A percentile compares a stretch with the other conserved stretches of the same genome.
phyloP scores from a whole-genome alignment of 2,329 filamentous ascomycete genomes.

The Diaporthe humulicola region DNA sequence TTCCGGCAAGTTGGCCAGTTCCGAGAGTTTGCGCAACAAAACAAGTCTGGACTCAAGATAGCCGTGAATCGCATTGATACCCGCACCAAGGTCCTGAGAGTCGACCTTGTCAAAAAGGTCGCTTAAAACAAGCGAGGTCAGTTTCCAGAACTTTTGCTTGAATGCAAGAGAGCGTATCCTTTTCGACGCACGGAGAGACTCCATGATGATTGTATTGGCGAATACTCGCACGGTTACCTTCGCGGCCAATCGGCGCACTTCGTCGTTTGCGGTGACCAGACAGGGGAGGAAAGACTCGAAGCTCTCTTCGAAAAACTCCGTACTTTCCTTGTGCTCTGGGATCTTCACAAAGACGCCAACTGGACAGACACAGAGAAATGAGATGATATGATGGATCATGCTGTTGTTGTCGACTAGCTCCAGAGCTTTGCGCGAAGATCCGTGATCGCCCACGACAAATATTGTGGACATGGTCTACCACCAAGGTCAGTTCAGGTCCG shows the following conservation, averaged over 20 bases:
- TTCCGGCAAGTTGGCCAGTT: constrained; percentile 65
- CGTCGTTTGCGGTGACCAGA: constrained; percentile 64
- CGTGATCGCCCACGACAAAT: constrained; percentile 54
- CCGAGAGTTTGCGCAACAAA: constrained; percentile 62
- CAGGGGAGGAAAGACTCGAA: constrained; percentile 67
- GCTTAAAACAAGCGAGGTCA: constrained; percentile 64
- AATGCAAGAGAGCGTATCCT: constrained; percentile 54
- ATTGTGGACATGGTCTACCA: constrained; percentile 54
- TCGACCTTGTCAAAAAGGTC: constrained; percentile 63
- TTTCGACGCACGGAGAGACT: constrained; percentile 52
- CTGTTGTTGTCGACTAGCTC: constrained; percentile 55
- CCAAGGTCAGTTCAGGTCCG: constrained; percentile 9
- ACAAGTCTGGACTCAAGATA: constrained; percentile 69
- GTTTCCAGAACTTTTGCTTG: constrained; percentile 63
- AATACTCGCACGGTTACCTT: constrained; percentile 64
- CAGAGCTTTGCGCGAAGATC: constrained; percentile 54
- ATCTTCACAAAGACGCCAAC: constrained; percentile 60
- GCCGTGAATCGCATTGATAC: constrained; percentile 63
- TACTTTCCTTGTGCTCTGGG: constrained; percentile 51
- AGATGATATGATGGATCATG: constrained; percentile 66
- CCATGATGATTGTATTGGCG: constrained; percentile 51
- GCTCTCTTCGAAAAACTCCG: constrained; percentile 58
- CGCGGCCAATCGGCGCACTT: constrained; percentile 62
- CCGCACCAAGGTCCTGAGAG: constrained; percentile 57
- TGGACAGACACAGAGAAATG: constrained; percentile 69